Evolutionary conservation across 768 basidiomycete genomes (phyloP).

Genomic region (Panus rudis): DNA sequence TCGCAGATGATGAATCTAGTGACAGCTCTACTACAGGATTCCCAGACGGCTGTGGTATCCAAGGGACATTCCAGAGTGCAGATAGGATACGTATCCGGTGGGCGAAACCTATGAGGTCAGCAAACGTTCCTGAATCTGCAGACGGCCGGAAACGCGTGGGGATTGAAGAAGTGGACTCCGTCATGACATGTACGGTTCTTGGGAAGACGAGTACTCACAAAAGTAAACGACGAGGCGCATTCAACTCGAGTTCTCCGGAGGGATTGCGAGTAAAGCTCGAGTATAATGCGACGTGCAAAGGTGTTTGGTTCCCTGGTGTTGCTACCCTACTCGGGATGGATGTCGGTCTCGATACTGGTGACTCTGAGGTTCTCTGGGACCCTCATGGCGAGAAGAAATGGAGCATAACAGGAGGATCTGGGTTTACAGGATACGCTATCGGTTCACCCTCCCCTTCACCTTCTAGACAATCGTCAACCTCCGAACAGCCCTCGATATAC

Average conservation of each 20-base stretch:
- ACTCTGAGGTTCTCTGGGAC: conserved; percentile 65
- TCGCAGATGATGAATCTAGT: conserved; percentile 79
- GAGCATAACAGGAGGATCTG: conserved; percentile 55
- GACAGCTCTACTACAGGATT: conserved; percentile 56
- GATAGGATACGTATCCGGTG: conserved; percentile 73
- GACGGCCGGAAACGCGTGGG: conserved; percentile 65
- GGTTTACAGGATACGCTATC: conserved; percentile 67
- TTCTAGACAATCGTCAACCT: conserved; percentile 38
- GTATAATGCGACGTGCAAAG: conserved; percentile 68
- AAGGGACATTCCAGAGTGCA: conserved; percentile 72
- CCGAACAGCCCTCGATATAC: conserved; percentile 15
- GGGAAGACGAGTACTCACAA: conserved; percentile 31
- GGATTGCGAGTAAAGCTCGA: conserved; percentile 44
- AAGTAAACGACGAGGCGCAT: conserved; percentile 19
- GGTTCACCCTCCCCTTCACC: conserved; percentile 31
- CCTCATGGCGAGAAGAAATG: conserved; percentile 44
- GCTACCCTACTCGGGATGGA: conserved; percentile 78
- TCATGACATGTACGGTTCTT: conserved; percentile 55
- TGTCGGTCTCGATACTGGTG: conserved; percentile 59
- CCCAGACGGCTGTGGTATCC: conserved; percentile 58
- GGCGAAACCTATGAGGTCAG: conserved; percentile 55
- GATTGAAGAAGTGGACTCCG: conserved; percentile 58
- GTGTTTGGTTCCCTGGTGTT: conserved; percentile 78
- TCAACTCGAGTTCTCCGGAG: conserved; percentile 27
- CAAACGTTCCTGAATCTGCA: conserved; percentile 33